Percentiles rank a stretch among this genome's conserved stretches.
Evolutionary conservation across 169 alveolate species (phyloP).

Genomic region (Cryptosporidium meleagridis): DNA sequence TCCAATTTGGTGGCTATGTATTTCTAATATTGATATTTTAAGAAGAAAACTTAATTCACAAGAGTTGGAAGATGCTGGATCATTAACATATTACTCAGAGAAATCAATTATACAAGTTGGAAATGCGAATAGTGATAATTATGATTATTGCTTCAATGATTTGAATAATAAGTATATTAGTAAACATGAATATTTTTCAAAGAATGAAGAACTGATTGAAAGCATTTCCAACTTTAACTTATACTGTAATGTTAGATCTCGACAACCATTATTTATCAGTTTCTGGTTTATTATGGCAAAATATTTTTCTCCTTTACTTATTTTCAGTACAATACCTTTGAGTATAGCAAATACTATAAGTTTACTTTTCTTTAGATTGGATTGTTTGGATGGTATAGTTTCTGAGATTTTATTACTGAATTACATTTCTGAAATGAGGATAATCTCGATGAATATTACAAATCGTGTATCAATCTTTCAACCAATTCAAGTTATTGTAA

Average conservation of each 20-base stretch:
- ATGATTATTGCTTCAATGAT: background rate
- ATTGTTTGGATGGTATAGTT: slow-evolving; percentile 34
- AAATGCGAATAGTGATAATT: background rate
- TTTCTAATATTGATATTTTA: slow-evolving; percentile 44
- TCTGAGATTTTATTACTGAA: background rate
- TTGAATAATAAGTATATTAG: background rate
- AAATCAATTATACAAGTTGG: background rate
- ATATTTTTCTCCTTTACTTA: slow-evolving; percentile 34
- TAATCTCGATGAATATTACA: background rate
- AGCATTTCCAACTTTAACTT: slow-evolving; percentile 38
- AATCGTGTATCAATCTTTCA: slow-evolving; percentile 35
- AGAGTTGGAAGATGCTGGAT: slow-evolving; percentile 58
- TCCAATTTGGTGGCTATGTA: slow-evolving; percentile 66
- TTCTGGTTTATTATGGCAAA: slow-evolving; percentile 68
- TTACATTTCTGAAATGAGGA: slow-evolving; percentile 8
- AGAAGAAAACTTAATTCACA: slow-evolving; percentile 48
- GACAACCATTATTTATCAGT: slow-evolving; percentile 53
- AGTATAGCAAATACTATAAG: slow-evolving; percentile 4
- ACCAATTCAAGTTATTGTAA: slow-evolving; percentile 36
- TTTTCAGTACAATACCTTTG: slow-evolving; percentile 51
- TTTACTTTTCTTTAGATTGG: slow-evolving; percentile 11
- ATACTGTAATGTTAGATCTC: slow-evolving; percentile 61
- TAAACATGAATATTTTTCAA: background rate
- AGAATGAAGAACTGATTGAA: slow-evolving; percentile 6
- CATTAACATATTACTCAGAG: background rate